Conservation (phyloP, 495 filamentous ascomycete species). For the Neurospora sp. region DNA sequence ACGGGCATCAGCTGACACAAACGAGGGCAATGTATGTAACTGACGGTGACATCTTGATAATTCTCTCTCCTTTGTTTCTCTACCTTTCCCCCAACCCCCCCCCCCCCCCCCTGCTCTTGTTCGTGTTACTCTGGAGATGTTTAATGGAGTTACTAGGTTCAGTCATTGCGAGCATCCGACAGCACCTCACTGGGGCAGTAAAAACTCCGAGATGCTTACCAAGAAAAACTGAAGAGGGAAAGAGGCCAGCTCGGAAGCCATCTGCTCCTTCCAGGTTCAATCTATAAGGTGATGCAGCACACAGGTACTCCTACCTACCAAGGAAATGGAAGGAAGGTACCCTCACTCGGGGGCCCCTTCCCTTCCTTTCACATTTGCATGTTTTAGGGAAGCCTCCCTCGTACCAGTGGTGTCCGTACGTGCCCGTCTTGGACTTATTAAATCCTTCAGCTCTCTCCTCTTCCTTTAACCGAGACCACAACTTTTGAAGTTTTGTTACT, state of each 20-base stretch:
- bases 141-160: neutral
- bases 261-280: neutral
- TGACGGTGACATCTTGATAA: neutral
- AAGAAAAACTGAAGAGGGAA: neutral
- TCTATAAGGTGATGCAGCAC: neutral
- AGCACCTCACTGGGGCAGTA: neutral
- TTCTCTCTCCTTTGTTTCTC: neutral
- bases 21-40: neutral
- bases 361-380: neutral
- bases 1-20: neutral
- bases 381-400: neutral
- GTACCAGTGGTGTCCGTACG: neutral
- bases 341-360: neutral
- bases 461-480: neutral
- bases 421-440: neutral
- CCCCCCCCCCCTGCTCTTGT: too few species aligned
- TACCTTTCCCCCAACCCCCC: too few species aligned
- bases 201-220: neutral
- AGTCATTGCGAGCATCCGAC: neutral
- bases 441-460: neutral
- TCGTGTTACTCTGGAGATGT: neutral
- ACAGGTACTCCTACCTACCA: neutral
- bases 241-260: neutral
- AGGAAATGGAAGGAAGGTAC: neutral
- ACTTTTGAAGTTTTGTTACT: neutral